Evolutionary conservation across 495 filamentous ascomycete genomes (phyloP).

Genomic region (Polyplosphaeria fusca): DNA sequence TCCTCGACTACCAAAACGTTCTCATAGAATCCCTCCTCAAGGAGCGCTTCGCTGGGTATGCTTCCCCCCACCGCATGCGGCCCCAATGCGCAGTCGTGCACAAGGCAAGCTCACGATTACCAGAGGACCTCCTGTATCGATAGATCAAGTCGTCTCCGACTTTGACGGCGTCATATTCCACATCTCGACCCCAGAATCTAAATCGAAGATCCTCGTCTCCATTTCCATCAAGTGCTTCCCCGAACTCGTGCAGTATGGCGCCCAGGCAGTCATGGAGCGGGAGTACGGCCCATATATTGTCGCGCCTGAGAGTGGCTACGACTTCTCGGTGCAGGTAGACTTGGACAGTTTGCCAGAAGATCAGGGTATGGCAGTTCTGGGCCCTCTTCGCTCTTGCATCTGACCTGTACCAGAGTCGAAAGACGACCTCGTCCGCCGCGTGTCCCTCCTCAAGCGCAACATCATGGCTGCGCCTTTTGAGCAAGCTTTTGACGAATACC

Average conservation of each 20-base stretch:
- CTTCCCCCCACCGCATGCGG: constrained; percentile 23
- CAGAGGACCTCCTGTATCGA: constrained; percentile 77
- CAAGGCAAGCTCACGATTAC: constrained; percentile 18
- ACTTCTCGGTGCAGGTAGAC: constrained; percentile 89
- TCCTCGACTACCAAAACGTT: constrained; percentile 98
- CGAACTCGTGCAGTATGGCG: constrained; percentile 89
- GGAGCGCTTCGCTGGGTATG: constrained; percentile 87
- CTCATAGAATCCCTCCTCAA: constrained; percentile 92
- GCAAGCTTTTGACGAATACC: constrained; percentile 89
- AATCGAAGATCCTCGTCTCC: constrained; percentile 88
- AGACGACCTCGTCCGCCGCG: constrained; percentile 78
- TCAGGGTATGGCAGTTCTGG: constrained; percentile 49
- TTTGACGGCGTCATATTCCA: constrained; percentile 98
- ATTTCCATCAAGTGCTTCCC: constrained; percentile 90
- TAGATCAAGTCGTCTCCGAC: constrained; percentile 96
- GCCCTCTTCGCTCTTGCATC: no score
- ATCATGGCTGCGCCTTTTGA: constrained; percentile 98
- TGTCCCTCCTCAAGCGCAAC: constrained; percentile 91
- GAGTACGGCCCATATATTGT: constrained; percentile 95
- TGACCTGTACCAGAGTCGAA: constrained; percentile 59
- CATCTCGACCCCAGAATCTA: constrained; percentile 89
- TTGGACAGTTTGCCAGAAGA: constrained; percentile 79
- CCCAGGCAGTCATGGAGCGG: constrained; percentile 80
- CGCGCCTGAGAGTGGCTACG: constrained; percentile 80
- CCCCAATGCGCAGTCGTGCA: no score